Conservation (phyloP, 116 monocot genomes). For the Papilionanthe hybrid region DNA sequence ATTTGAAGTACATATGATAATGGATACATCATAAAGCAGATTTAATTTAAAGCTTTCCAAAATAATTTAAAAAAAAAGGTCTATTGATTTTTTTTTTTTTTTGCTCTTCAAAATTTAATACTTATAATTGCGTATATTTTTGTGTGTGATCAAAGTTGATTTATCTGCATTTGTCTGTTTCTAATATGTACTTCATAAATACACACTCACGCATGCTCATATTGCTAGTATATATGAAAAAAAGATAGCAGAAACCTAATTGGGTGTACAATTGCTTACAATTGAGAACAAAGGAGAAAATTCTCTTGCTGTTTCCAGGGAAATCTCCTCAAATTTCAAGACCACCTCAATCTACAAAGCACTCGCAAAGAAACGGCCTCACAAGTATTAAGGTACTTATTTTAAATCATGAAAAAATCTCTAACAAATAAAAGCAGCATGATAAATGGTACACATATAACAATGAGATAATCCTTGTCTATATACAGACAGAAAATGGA, state of each 20-base stretch:
- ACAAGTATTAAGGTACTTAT: not conserved
- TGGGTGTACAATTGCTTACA: constrained; percentile 28
- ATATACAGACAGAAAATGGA: not conserved
- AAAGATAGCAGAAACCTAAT: not conserved
- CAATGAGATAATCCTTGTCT: not conserved
- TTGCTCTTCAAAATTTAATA: no score
- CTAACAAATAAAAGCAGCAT: not conserved
- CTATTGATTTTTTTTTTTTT: no score
- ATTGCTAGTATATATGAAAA: not conserved
- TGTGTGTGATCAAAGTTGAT: no score
- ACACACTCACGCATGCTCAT: not conserved
- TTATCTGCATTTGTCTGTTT: no score
- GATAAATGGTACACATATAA: not conserved
- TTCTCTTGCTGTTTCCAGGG: constrained; percentile 57
- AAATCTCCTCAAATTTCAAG: constrained; percentile 91
- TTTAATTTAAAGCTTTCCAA: no score
- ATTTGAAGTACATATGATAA: no score
- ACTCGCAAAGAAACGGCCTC: not conserved
- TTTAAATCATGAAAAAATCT: not conserved
- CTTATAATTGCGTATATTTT: no score
- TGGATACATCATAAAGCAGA: no score
- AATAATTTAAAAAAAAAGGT: no score
- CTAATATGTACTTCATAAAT: no score
- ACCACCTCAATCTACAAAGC: constrained; percentile 64
- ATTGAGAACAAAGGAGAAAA: constrained; percentile 50